These are phyloP conservation scores for Paxillus involutus DNA, from an alignment of 768 basidiomycete genomes.

Conservation along the genomic window DNA sequence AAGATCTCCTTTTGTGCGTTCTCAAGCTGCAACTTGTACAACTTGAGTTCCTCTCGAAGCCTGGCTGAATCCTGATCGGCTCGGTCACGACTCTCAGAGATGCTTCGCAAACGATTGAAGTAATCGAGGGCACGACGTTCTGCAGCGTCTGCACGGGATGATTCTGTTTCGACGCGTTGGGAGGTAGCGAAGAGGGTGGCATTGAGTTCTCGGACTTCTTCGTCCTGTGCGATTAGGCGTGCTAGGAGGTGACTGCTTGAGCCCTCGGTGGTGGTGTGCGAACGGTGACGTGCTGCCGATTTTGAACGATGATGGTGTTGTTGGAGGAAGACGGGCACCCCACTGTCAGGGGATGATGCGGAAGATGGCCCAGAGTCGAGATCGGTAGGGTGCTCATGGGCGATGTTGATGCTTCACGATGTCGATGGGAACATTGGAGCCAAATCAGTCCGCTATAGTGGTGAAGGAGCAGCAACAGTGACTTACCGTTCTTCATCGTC, in stretches of 20 bases:
- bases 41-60: constrained; percentile 41
- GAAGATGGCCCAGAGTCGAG: constrained; percentile 31
- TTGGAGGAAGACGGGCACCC: constrained; percentile 14
- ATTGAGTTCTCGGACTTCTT: constrained; percentile 32
- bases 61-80: constrained; percentile 39
- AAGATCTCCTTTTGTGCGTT: constrained; percentile 45
- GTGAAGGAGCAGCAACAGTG: not conserved
- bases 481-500: constrained; percentile 28
- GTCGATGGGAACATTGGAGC: not conserved
- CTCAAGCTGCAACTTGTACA: constrained; percentile 46
- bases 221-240: constrained; percentile 28
- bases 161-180: constrained; percentile 41
- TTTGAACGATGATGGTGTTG: constrained; percentile 24
- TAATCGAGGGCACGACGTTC: constrained; percentile 48
- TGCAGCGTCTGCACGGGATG: constrained; percentile 42
- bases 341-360: constrained; percentile 12
- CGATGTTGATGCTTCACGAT: constrained; percentile 19
- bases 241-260: constrained; percentile 32
- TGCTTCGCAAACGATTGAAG: constrained; percentile 39
- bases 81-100: constrained; percentile 38
- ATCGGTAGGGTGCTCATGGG: constrained; percentile 29
- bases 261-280: constrained; percentile 25
- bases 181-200: constrained; percentile 22
- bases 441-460: constrained; percentile 1
- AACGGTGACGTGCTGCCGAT: constrained; percentile 26